phyloP scores from a whole-genome alignment of 73 alveolate species.

The Paramecium octaurelia region DNA sequence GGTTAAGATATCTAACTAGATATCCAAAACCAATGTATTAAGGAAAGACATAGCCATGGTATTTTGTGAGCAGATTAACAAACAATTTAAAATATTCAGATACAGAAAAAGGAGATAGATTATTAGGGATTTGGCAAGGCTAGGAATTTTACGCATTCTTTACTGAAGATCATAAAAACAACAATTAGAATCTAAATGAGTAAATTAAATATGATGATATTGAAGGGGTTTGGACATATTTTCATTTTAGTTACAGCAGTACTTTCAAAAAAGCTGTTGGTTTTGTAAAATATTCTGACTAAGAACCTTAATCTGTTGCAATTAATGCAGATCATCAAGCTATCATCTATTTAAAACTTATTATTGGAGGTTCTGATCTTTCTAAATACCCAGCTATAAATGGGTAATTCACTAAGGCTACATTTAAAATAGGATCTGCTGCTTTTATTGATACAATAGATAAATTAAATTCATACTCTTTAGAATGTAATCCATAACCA shows the following conservation, averaged over 20 bases:
- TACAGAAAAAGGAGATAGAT: background rate
- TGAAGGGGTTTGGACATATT: background rate
- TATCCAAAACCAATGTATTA: background rate
- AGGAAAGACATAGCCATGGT: background rate
- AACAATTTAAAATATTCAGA: background rate
- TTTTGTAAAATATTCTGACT: background rate
- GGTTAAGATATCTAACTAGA: background rate
- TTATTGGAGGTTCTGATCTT: background rate
- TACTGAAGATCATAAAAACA: background rate
- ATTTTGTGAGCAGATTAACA: background rate
- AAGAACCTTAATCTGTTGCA: background rate
- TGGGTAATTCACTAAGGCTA: background rate
- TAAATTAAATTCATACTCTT: background rate
- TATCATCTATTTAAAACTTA: background rate
- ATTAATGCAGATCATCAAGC: background rate
- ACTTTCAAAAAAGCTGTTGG: background rate
- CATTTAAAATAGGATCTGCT: background rate
- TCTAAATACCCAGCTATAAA: background rate
- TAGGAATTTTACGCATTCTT: background rate
- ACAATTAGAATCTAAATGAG: background rate
- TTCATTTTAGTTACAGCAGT: background rate
- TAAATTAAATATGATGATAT: background rate
- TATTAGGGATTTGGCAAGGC: conserved; percentile 13
- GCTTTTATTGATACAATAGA: background rate
- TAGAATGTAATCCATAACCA: background rate